Conservation (phyloP, 1,139 yeast species). For the Taphrina wiesneri region DNA sequence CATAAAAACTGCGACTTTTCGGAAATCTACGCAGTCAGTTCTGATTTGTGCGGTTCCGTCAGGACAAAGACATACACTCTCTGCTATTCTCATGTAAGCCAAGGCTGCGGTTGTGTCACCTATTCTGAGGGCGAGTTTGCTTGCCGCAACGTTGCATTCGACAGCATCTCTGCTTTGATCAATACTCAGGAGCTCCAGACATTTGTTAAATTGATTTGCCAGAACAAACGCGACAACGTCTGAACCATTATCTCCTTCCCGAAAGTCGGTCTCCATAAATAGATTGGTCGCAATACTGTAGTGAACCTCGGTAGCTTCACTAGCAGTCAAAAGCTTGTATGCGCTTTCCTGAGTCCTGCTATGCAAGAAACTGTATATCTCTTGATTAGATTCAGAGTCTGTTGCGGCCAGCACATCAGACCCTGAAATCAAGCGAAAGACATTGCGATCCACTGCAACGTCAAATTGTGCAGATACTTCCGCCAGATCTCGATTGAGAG, state of each 20-base stretch:
- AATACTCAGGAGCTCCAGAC: not conserved
- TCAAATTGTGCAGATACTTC: not conserved
- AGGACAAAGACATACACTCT: not conserved
- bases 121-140: not conserved
- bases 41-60: not conserved
- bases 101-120: not conserved
- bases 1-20: not conserved
- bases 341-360: conserved; percentile 10
- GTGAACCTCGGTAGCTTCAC: not conserved
- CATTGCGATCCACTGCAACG: conserved; percentile 2
- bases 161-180: not conserved
- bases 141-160: conserved; percentile 4
- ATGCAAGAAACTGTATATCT: conserved; percentile 11
- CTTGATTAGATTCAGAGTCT: not conserved
- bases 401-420: not conserved
- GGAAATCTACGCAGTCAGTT: not conserved
- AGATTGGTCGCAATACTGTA: conserved; percentile 1
- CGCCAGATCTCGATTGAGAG: not conserved
- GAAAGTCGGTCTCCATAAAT: not conserved
- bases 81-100: not conserved
- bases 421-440: not conserved
- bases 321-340: not conserved
- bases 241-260: not conserved
- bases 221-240: not conserved
- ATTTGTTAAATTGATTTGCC: conserved; percentile 5